Evolutionary conservation across 768 basidiomycete genomes (phyloP), one percentile per base, ranked within the genome.

Genomic region (Rhodosporidiobolus sp.): DNA sequence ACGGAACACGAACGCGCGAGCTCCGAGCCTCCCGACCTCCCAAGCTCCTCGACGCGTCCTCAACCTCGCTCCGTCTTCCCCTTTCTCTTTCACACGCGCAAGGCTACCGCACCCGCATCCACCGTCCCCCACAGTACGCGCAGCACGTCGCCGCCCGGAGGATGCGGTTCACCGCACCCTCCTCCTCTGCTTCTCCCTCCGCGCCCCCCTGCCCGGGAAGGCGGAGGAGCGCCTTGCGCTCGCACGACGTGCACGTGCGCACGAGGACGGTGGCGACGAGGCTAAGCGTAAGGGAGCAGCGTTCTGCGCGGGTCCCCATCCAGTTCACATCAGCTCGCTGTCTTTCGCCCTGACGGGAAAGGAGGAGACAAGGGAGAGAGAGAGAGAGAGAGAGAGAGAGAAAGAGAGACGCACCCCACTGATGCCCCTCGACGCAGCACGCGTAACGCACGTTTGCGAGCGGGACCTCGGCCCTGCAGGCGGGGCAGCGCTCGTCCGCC

Each of bases 231-330:
- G 69, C 69, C 34, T 70, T 70, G 28, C 69, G 48, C 43, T 59
- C 56, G 57, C 69, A 70, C 3, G 49, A 28, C 5, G 63, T 53
- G 43, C 69, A 70, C 2, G 69, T 70, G 8, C 69, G 56, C 12
- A 64, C 63, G 9, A 45, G 28, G 30, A 70, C 69, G 35, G 56
- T 38, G 4, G 69, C 50, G 63, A 70, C 43, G 28, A 70, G 54
- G 38, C 35, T 30, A 28, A 65, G 62, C 24, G 69, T 64, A 50
- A 70, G 20, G 22, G 69, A 70, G 69, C 69, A 70, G 50, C 69
- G 69, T 35, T 70, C 69, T 70, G 63, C 12, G 4, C 12, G 10
- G 3, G 12, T 17, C 4, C 2, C 1, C 22, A 28, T 12, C 38
- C 52, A 20, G 17, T 3, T 24, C 11, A 10, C n/a, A 22, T 30